phyloP scores from a whole-genome alignment of 306 rosid species.

The Dalbergia oliveri region DNA sequence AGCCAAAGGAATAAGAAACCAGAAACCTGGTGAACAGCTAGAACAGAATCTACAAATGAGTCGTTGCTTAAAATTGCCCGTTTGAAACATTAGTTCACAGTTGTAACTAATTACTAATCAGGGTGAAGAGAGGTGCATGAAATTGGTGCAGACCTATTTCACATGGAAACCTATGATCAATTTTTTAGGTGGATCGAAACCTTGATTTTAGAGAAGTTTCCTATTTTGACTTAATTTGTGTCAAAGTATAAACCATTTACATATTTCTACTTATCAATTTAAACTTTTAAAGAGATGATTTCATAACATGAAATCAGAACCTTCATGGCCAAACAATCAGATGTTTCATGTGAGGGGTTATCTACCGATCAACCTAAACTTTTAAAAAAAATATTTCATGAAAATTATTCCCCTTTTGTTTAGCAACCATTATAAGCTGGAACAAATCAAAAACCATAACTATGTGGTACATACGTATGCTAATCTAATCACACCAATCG shows the following conservation, averaged over 20 bases:
- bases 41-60: conserved; percentile 19
- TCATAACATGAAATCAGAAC: no score
- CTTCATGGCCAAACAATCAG: no score
- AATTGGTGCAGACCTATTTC: background rate
- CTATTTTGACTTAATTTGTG: conserved; percentile 11
- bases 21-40: conserved; percentile 41
- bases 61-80: background rate
- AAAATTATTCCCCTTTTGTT: no score
- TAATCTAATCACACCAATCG: background rate
- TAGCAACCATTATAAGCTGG: no score
- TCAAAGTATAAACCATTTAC: no score
- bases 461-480: background rate
- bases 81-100: background rate
- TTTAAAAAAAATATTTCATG: no score
- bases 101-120: background rate
- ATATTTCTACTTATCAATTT: no score
- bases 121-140: conserved; percentile 3
- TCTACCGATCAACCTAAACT: no score
- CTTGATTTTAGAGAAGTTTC: background rate
- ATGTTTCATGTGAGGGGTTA: no score
- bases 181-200: background rate
- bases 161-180: no score
- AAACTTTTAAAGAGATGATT: no score
- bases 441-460: background rate
- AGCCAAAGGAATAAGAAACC: conserved; percentile 40